Percentiles rank a stretch among this genome's conserved stretches.
phyloP scores from a whole-genome alignment of 2,329 filamentous ascomycete genomes.

The Hypoxylon sp. region DNA sequence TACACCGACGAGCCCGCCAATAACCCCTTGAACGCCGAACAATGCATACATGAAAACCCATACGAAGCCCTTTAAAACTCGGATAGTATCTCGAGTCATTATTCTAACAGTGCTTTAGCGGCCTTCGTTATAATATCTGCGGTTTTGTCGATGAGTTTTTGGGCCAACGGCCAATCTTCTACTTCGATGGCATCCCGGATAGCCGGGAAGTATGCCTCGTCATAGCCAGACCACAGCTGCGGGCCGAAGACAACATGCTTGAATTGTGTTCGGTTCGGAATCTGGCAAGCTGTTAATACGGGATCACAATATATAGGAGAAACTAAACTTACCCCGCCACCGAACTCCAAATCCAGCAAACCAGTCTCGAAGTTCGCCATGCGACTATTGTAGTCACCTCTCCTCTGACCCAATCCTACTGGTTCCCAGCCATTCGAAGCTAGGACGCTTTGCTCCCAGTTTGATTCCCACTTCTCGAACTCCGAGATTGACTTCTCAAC shows the following conservation, averaged over 20 bases:
- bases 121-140: slow-evolving; percentile 71
- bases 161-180: slow-evolving; percentile 78
- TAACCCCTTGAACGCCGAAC: slow-evolving; percentile 38
- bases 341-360: slow-evolving; percentile 80
- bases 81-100: slow-evolving; percentile 11
- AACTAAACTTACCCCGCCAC: slow-evolving; percentile 77
- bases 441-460: slow-evolving; percentile 82
- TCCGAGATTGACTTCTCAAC: slow-evolving; percentile 72
- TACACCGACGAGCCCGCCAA: slow-evolving; percentile 29
- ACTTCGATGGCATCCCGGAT: slow-evolving; percentile 84
- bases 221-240: slow-evolving; percentile 79
- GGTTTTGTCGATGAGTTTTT: slow-evolving; percentile 78
- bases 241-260: slow-evolving; percentile 94
- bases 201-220: slow-evolving; percentile 82
- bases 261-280: slow-evolving; percentile 91
- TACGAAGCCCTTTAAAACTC: slow-evolving; percentile 13
- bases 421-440: slow-evolving; percentile 83
- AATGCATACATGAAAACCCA: slow-evolving; percentile 37
- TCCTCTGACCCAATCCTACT: slow-evolving; percentile 73
- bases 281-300: slow-evolving; percentile 60
- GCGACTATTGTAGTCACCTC: slow-evolving; percentile 83
- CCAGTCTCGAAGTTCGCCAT: slow-evolving; percentile 87
- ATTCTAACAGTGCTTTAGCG: slow-evolving; percentile 44
- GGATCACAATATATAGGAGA: neutral
- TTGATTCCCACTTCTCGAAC: slow-evolving; percentile 82